Conservation (phyloP, 305 asterid genomes). For the Solanum chacoense region DNA sequence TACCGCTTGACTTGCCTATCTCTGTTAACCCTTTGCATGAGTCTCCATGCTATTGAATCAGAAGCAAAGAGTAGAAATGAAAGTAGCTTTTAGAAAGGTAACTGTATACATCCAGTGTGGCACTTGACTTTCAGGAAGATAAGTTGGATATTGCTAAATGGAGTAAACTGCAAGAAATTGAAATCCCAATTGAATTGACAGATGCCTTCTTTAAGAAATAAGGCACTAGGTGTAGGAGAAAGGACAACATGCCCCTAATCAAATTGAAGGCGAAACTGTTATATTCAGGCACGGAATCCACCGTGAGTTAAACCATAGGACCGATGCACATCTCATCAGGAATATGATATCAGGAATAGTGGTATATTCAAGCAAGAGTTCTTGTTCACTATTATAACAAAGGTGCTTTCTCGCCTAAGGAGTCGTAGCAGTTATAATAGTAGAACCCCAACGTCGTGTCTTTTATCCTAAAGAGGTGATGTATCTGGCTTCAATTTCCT, state of each 20-base stretch:
- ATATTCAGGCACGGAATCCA: background rate
- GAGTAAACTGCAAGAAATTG: background rate
- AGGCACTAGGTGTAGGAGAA: background rate
- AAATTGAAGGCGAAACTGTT: background rate
- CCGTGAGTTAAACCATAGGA: background rate
- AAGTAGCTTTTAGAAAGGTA: background rate
- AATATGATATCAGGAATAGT: background rate
- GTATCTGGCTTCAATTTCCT: background rate
- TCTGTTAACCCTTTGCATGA: background rate
- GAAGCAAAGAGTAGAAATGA: background rate
- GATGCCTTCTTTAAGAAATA: background rate
- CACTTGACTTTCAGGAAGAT: background rate
- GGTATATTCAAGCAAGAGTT: background rate
- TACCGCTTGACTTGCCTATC: background rate
- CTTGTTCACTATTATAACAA: background rate
- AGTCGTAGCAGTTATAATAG: background rate
- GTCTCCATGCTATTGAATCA: background rate
- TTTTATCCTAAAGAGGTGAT: background rate
- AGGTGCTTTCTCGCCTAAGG: background rate
- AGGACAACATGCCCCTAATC: background rate
- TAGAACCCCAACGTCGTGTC: background rate
- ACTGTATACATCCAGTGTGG: background rate
- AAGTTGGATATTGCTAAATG: background rate
- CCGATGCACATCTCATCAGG: background rate
- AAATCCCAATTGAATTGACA: background rate